Evolutionary conservation across 129 eudicot species (phyloP), one percentile per base, ranked within the genome.

Genomic region (Heracleum sosnowskyi): DNA sequence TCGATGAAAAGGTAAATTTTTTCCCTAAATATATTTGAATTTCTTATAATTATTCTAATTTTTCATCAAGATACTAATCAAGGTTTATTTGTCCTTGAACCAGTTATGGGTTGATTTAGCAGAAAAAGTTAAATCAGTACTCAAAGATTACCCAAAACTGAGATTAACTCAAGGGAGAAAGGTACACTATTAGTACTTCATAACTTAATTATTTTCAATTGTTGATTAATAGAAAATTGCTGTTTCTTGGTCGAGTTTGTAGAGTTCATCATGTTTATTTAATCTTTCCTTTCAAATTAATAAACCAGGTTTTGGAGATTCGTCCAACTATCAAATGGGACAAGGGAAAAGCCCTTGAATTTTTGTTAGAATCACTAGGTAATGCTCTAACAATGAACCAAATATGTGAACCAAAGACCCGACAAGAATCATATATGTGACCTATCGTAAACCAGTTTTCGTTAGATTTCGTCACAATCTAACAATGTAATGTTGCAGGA

Each of bases 251-350:
- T 49, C 17, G 17, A 45, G 3, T 13, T 45, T 12, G 49, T 45
- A 11, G 1, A 4, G 22, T 17, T 17, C 57, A 49, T 49, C 57
- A 49, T 49, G n/a, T 1, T 1, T 4, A 18, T 49, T 49, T 4
- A 18, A 49, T 4, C 3, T 49, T 49, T 49, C 4, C 6, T 7
- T 49, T 4, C 0, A 18, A 18, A 49, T 49, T 46, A 51, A 2
- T 6, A 53, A 36, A 75, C 45, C 84, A 86, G 90, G 94, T 90
- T 73, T 73, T 92, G 55, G 98, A 95, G 89, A 88, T 95, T 79
- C 97, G 98, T 77, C 98, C 98, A 11, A 87, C 87, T 24, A 92
- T 95, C 81, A 90, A 95, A 78, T 95, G 98, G 98, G 97, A 95
- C 90, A 95, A 95, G 79, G 98, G 98, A 31, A 90, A 90, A 69